Base-by-base conservation (phyloP, 2,329 filamentous ascomycete genomes). In the Phyllachora maydis region DNA sequence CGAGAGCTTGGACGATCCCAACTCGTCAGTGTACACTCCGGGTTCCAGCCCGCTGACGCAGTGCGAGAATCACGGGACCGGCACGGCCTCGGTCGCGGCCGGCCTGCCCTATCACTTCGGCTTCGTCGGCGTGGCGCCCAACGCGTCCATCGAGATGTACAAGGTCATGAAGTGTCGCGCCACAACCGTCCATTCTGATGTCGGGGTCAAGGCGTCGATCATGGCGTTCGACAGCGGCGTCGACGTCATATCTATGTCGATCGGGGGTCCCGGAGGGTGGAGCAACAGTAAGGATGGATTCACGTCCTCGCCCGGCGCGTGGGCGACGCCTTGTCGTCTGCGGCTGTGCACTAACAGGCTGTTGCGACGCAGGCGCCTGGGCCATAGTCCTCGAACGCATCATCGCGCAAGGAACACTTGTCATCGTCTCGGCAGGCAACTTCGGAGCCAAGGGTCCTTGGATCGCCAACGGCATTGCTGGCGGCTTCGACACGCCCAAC, bases 351-450 rank as follows among this genome's bases (percentile, higher is more conserved):
- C 7, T 14, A 5, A 4, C 12, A 21, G 20, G 20, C n/a, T 21
- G 20, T 12, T 21, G 33, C 4, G 28, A 22, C 10, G 28, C n/a
- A n/a, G 25, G n/a, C 10, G 33, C 37, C 4, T 42, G 33, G 39
- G 43, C 48, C 12, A 37, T 44, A n/a, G 41, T 48, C 9, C 40
- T 46, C 11, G 42, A 41, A 6, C 43, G 52, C 8, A 47, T 56
- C 23, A 49, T 47, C 6, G 45, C 50, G 6, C 34, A 42, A 6
- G 52, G 51, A 12, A 45, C 52, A 4, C 43, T 47, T 6, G 40
- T 46, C 25, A 46, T 43, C 3, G 39, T 54, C 19, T 43, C 51
- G 2, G 49, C 46, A 5, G 54, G 54, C 12, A 59, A 59, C 26
- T 38, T 47, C 14, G 53, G 53, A n/a, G 35, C 37, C 4, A 28